Evolutionary conservation across 1,139 yeast species (phyloP), one percentile per base, ranked within the genome.

Genomic region (Nakaseomyces bracarensis): DNA sequence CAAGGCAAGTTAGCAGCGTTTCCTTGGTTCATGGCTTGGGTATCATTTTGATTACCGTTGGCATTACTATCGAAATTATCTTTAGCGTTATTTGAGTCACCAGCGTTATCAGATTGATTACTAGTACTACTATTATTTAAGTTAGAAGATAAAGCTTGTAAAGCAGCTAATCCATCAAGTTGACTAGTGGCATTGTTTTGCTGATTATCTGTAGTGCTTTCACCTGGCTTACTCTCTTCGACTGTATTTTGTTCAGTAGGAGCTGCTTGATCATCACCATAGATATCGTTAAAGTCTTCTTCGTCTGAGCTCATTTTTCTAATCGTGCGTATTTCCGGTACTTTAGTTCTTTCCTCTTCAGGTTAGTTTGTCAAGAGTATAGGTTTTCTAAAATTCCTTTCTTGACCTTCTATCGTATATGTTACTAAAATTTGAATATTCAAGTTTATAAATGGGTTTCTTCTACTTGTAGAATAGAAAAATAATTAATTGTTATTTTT

Each of bases 221-320:
- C 34, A 18, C 18, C 33, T 26, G 22, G 31, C 21, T 47, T 29
- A 3, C 45, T 36, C 15, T 43, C 44, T 19, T 39, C 40, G 13
- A 43, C 36, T 23, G 44, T 38, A 4, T 13, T 10, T 14, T 43
- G 44, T 19, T 36, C 40, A 11, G 45, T 35, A 21, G 44, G 44
- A 34, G 47, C 36, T 36, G 45, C 38, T 10, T 26, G 31, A 15
- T 26, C 33, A 41, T 64, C 70, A 41, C 69, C 71, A 46, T 82
- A 82, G 64, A 82, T 79, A 63, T 82, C 91, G 63, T 82, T 85
- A 64, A 82, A 82, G 64, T 83, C 87, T 65, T 85, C 95, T 66
- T 86, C 96, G 68, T 86, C 95, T 61, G 65, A 61, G 47, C 60
- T 60, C 65, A 60, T 60, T 43, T 39, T 10, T 19, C 19, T 19